Evolutionary conservation across 2,329 filamentous ascomycete genomes (phyloP), one percentile per base, ranked within the genome.

Genomic region (Botrytis tulipae): DNA sequence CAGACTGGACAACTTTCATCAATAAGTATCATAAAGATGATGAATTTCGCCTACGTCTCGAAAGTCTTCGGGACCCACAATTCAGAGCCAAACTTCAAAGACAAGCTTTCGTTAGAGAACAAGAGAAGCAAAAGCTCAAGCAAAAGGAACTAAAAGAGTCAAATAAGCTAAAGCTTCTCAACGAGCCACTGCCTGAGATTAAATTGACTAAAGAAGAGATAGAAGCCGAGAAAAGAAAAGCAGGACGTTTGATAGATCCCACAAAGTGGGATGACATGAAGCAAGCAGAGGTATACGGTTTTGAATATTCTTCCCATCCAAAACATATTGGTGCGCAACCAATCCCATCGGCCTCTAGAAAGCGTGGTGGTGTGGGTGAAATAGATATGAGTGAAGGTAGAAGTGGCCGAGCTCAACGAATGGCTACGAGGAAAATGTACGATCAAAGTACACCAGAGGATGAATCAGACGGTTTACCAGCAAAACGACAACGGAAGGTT

Each of bases 221-320:
- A 35, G 75, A 76, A 46, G 35, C 72, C 20, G 75, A 79, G 67
- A 78, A 77, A 65, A 76, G 78, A 29, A 78, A 79, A 61, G 62
- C 60, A 42, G 77, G 77, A 65, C 51, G 77, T 20, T 61, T 78
- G 5, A 73, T 78, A 42, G 78, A 78, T 70, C 74, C 75, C 14
- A 74, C 77, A 20, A 78, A 78, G 22, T 81, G 78, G 57, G 78
- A 81, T 40, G 78, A 79, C 66, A 76, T 71, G 86, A 91, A 78
- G 88, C 90, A 81, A 85, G 88, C 89, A 12, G 84, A 87, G 74
- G 84, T 86, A 1, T 91, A 90, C 77, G 86, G 87, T 25, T 90
- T 90, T 77, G 87, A 89, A 74, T 89, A 90, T 76, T 88, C 90
- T 76, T 84, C 86, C 16, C 86, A 88, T 70, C 85, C 86, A 3